These are phyloP conservation scores for Tetrapisispora pingtungensis DNA, from an alignment of 805 yeast genomes.

Conservation along the genomic window DNA sequence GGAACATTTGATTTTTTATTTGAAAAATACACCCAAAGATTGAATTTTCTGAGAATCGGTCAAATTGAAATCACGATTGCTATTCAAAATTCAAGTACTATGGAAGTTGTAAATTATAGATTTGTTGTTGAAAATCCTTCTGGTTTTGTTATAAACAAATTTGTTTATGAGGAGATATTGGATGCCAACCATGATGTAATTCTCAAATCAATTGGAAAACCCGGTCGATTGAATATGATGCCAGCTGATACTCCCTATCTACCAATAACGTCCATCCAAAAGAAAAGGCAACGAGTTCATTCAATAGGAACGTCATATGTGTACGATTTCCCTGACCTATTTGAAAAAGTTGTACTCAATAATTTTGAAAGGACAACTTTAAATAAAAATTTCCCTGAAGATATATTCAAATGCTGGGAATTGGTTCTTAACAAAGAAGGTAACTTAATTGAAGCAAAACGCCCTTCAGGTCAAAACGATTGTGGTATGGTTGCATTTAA, in stretches of 20 bases:
- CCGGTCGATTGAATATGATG: constrained; percentile 95
- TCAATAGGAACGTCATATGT: constrained; percentile 96
- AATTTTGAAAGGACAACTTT: constrained; percentile 69
- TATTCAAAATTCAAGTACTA: constrained; percentile 79
- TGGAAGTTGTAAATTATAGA: constrained; percentile 86
- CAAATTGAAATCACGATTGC: constrained; percentile 96
- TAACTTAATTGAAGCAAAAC: constrained; percentile 71
- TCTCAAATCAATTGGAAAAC: constrained; percentile 85
- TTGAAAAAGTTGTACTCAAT: constrained; percentile 80
- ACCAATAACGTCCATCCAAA: constrained; percentile 94
- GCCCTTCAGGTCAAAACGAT: constrained; percentile 93
- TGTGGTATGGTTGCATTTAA: constrained; percentile 98
- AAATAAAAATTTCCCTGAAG: constrained; percentile 42
- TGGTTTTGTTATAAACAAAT: constrained; percentile 94
- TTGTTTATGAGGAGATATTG: constrained; percentile 86
- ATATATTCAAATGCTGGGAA: constrained; percentile 63
- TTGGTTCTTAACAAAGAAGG: constrained; percentile 72
- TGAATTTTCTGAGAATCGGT: constrained; percentile 92
- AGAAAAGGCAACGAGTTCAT: constrained; percentile 97
- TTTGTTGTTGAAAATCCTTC: constrained; percentile 94
- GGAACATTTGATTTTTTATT: constrained; percentile 95
- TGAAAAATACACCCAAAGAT: constrained; percentile 92
- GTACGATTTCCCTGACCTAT: constrained; percentile 96
- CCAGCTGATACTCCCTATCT: constrained; percentile 94
- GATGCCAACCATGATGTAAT: constrained; percentile 91